A percentile compares a stretch with the other conserved stretches of the same genome.
Evolutionary conservation across 768 basidiomycete genomes (phyloP).

Genomic region (Boletus rubroflammeus): DNA sequence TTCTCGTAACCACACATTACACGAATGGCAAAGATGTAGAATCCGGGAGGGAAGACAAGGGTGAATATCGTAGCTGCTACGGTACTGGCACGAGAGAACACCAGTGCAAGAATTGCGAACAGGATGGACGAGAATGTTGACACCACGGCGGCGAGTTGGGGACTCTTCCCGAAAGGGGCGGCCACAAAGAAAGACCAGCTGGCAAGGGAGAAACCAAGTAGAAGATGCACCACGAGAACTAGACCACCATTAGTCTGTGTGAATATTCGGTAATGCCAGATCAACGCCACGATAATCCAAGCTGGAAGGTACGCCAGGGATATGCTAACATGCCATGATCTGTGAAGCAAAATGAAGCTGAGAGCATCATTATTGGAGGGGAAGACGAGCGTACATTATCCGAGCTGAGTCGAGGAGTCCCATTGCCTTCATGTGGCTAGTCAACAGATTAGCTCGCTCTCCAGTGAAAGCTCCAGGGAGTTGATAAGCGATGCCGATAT

Average conservation of each 20-base stretch:
- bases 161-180: conserved; percentile 67
- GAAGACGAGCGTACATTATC: conserved; percentile 41
- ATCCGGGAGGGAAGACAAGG: conserved; percentile 70
- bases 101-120: conserved; percentile 63
- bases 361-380: not conserved
- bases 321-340: conserved; percentile 64
- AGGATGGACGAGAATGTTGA: conserved; percentile 64
- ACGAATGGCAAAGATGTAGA: conserved; percentile 69
- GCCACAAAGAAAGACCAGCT: conserved; percentile 72
- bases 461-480: conserved; percentile 65
- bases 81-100: conserved; percentile 41
- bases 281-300: conserved; percentile 64
- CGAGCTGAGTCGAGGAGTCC: conserved; percentile 69
- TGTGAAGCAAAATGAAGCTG: conserved; percentile 9
- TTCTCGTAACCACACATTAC: conserved; percentile 68
- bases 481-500: conserved; percentile 73
- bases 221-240: conserved; percentile 59
- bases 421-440: conserved; percentile 77
- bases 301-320: conserved; percentile 70
- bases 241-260: conserved; percentile 53
- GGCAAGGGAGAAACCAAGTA: conserved; percentile 63
- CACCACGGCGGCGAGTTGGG: conserved; percentile 64
- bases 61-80: conserved; percentile 58
- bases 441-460: conserved; percentile 63
- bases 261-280: conserved; percentile 71